Evolutionary conservation across 2,329 filamentous ascomycete species (phyloP).

Genomic region (Aspergillus brunneoviolaceus): DNA sequence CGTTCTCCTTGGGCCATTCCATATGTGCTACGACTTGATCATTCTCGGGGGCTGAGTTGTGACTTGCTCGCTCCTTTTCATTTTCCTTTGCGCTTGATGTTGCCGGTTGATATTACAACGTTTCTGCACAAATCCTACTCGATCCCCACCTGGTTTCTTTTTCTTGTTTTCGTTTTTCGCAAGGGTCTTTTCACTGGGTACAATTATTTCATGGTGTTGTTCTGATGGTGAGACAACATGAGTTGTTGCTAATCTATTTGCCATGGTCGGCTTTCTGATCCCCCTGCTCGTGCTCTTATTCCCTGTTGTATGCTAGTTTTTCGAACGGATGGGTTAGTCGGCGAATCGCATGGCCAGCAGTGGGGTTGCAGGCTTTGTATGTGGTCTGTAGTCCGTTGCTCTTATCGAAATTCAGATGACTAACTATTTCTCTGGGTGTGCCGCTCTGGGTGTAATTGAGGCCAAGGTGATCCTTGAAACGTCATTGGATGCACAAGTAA

Average conservation of each 20-base stretch:
- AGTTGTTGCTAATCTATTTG: slow-evolving; percentile 4
- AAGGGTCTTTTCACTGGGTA: slow-evolving; percentile 9
- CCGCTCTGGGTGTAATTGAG: no score
- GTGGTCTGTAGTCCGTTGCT: slow-evolving; percentile 16
- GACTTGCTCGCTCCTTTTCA: slow-evolving; percentile 12
- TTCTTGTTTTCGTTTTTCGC: slow-evolving; percentile 11
- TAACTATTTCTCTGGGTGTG: no score
- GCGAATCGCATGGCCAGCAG: slow-evolving; percentile 32
- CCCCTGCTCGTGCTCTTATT: slow-evolving; percentile 17
- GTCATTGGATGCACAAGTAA: no score
- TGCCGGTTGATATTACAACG: not conserved
- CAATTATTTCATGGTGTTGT: slow-evolving; percentile 8
- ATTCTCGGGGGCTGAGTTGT: slow-evolving; percentile 24
- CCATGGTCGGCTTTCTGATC: slow-evolving; percentile 19
- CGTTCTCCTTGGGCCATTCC: slow-evolving; percentile 10
- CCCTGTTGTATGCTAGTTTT: slow-evolving; percentile 26
- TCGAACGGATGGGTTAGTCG: slow-evolving; percentile 26
- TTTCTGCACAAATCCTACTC: slow-evolving; percentile 7
- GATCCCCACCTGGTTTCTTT: slow-evolving; percentile 6
- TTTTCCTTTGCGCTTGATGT: slow-evolving; percentile 11
- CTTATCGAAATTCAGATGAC: not conserved
- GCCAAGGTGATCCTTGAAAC: no score
- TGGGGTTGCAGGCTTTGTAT: slow-evolving; percentile 24
- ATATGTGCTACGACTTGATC: slow-evolving; percentile 31
- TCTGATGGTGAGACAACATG: slow-evolving; percentile 2